Evolutionary conservation across 2,329 filamentous ascomycete genomes (phyloP).

Genomic region (Dactylellina sp.): DNA sequence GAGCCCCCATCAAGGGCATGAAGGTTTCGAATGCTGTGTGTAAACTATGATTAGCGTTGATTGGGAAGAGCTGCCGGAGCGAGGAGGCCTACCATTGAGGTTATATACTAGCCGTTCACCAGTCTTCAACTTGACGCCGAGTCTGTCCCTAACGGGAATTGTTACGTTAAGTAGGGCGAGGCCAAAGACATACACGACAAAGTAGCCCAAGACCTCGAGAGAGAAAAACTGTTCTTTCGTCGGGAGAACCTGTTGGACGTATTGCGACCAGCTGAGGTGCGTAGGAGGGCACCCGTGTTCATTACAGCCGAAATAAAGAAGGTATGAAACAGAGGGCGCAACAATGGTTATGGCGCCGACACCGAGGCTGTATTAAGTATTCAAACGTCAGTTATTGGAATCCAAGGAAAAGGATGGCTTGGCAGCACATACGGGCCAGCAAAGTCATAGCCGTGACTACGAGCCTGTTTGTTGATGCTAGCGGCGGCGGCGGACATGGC

Average conservation of each 20-base stretch:
- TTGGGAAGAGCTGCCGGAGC: no score
- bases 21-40: conserved; percentile 53
- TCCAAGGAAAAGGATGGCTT: background rate
- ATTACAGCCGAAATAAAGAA: conserved; percentile 88
- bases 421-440: conserved; percentile 65
- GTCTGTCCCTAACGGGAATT: conserved; percentile 76
- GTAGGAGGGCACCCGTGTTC: conserved; percentile 92
- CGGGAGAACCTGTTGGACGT: conserved; percentile 73
- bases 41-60: no score
- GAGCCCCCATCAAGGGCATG: conserved; percentile 76
- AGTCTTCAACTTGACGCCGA: conserved; percentile 73
- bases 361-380: conserved; percentile 73
- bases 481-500: conserved; percentile 2
- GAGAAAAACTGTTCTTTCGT: conserved; percentile 75
- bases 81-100: conserved; percentile 64
- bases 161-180: conserved; percentile 76
- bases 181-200: conserved; percentile 71
- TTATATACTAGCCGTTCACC: conserved; percentile 59
- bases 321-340: conserved; percentile 81
- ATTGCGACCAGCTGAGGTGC: conserved; percentile 77
- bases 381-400: background rate
- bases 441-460: conserved; percentile 65
- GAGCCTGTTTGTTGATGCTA: conserved; percentile 49
- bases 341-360: conserved; percentile 82
- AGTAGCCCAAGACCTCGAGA: conserved; percentile 81